Percentiles rank a stretch among this genome's conserved stretches.
phyloP scores from a whole-genome alignment of 1,139 yeast species.

The Arxiozyma bovina region DNA sequence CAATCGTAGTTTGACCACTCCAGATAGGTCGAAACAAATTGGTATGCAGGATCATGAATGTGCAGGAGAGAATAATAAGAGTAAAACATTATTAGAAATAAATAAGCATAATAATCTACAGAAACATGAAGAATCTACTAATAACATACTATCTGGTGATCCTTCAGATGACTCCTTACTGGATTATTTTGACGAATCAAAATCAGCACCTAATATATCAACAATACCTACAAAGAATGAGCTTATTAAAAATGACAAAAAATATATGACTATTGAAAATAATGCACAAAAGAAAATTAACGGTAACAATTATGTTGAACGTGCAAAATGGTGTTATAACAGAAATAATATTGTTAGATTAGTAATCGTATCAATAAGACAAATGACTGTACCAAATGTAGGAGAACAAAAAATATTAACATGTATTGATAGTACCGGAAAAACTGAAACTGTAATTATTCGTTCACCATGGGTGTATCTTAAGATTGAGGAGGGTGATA shows the following conservation, averaged over 20 bases:
- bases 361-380: slow-evolving; percentile 34
- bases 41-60: background rate
- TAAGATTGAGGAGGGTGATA: slow-evolving; percentile 40
- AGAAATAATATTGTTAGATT: slow-evolving; percentile 30
- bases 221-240: background rate
- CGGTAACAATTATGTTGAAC: background rate
- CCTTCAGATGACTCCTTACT: slow-evolving; percentile 9
- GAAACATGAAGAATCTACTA: background rate
- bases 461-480: slow-evolving; percentile 44
- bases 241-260: too few species aligned
- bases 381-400: slow-evolving; percentile 28
- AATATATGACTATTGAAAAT: background rate
- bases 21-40: background rate
- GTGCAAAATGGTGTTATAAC: slow-evolving; percentile 1
- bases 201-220: background rate
- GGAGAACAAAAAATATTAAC: slow-evolving; percentile 43
- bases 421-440: slow-evolving; percentile 36
- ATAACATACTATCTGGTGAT: background rate
- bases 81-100: too few species aligned
- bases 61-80: too few species aligned
- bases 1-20: background rate
- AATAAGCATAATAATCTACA: background rate
- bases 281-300: background rate
- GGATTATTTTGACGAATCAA: slow-evolving; percentile 13
- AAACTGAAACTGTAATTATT: slow-evolving; percentile 37